A percentile compares a stretch with the other conserved stretches of the same genome.
Evolutionary conservation across 441 rosid species (phyloP).

Genomic region (Daphne laureola): DNA sequence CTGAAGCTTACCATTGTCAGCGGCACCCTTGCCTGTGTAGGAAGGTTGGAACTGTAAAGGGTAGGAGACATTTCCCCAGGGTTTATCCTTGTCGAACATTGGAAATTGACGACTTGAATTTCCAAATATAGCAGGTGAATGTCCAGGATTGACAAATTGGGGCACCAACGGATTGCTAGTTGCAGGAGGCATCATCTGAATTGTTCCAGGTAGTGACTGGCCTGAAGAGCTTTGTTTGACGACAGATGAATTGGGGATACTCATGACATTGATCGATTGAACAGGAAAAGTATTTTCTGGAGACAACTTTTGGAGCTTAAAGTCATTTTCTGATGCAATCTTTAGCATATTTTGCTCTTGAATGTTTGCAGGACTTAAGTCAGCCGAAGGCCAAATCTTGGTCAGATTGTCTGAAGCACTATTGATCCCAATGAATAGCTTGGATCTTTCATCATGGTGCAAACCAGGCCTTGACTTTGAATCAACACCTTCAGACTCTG

Average conservation of each 20-base stretch:
- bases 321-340: slow-evolving; percentile 42
- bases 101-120: slow-evolving; percentile 84
- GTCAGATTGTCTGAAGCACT: slow-evolving; percentile 37
- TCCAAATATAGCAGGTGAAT: slow-evolving; percentile 57
- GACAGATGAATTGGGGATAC: slow-evolving; percentile 36
- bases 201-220: slow-evolving; percentile 32
- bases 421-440: slow-evolving; percentile 29
- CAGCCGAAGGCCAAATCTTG: slow-evolving; percentile 41
- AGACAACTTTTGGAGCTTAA: slow-evolving; percentile 45
- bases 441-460: slow-evolving; percentile 42
- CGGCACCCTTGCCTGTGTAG: slow-evolving; percentile 41
- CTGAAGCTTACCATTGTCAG: slow-evolving; percentile 43
- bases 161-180: slow-evolving; percentile 28
- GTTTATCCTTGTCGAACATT: slow-evolving; percentile 64
- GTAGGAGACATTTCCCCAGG: slow-evolving; percentile 52
- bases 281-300: slow-evolving; percentile 49
- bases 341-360: slow-evolving; percentile 39
- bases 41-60: slow-evolving; percentile 48
- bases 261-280: slow-evolving; percentile 41
- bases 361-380: slow-evolving; percentile 29
- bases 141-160: slow-evolving; percentile 41
- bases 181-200: slow-evolving; percentile 34
- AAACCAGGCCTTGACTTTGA: slow-evolving; percentile 44
- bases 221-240: slow-evolving; percentile 37
- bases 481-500: slow-evolving; percentile 86